phyloP scores from a whole-genome alignment of 192 early-diverging fungal species.

The Linnemannia elongata region DNA sequence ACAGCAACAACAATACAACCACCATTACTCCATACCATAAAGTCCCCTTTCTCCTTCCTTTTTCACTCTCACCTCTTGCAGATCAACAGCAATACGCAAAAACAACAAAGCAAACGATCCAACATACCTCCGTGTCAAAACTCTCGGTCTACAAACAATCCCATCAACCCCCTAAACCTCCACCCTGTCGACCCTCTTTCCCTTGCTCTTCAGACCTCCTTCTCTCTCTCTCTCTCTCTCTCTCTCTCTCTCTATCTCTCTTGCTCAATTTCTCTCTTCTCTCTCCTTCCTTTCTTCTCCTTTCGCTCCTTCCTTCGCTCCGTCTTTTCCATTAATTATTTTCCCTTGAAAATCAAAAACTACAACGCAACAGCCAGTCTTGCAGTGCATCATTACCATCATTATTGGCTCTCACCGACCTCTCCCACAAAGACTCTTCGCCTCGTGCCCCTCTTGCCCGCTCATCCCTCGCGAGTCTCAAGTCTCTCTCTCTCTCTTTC shows the following conservation, averaged over 20 bases:
- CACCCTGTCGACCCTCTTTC: not conserved
- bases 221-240: not conserved
- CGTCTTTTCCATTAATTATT: not conserved
- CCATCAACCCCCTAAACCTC: not conserved
- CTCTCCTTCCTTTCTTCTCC: not conserved
- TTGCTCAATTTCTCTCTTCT: not conserved
- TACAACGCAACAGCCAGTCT: too few relatives aligned
- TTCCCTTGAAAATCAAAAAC: not conserved
- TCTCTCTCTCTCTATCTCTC: not conserved
- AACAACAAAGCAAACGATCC: not conserved
- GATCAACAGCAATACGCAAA: not conserved
- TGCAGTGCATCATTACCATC: not conserved
- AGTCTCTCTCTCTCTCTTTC: not conserved
- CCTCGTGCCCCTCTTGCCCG: not conserved
- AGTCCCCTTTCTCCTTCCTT: not conserved
- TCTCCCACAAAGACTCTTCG: not conserved
- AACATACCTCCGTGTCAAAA: not conserved
- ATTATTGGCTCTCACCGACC: not conserved
- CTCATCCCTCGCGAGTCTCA: not conserved
- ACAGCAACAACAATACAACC: not conserved
- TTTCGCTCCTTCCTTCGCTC: conserved; percentile 3
- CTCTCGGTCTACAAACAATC: not conserved
- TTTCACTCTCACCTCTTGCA: not conserved
- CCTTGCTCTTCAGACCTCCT: not conserved
- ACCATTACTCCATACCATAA: too few relatives aligned